A percentile compares a stretch with the other conserved stretches of the same genome.
Evolutionary conservation across 2,329 filamentous ascomycete genomes (phyloP).

Genomic region (Colletotrichum filicis): DNA sequence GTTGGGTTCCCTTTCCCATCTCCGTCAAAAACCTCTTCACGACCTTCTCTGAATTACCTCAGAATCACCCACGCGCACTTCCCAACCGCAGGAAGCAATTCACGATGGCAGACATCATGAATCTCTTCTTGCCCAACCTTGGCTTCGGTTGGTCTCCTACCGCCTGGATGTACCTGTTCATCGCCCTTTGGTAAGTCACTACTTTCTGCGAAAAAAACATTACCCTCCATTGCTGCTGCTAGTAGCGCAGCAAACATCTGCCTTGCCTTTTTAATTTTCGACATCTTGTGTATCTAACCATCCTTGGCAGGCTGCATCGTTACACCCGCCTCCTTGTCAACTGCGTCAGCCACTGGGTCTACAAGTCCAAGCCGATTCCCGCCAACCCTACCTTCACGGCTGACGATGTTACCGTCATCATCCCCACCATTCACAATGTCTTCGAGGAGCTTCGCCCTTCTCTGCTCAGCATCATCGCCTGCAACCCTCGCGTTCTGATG

Average conservation of each 20-base stretch:
- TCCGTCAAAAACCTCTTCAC: background rate
- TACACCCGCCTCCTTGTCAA: constrained; percentile 90
- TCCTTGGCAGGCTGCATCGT: constrained; percentile 77
- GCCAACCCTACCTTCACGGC: constrained; percentile 82
- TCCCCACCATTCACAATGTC: constrained; percentile 89
- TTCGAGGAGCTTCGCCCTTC: constrained; percentile 87
- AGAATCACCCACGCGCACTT: background rate
- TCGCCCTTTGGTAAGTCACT: constrained; percentile 57
- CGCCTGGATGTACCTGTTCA: constrained; percentile 36
- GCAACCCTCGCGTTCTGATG: constrained; percentile 78
- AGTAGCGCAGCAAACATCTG: no score
- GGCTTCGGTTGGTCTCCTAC: constrained; percentile 33
- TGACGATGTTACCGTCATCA: constrained; percentile 91
- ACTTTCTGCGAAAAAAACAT: background rate
- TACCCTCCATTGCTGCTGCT: background rate
- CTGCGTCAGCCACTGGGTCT: constrained; percentile 85
- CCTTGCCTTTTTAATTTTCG: background rate
- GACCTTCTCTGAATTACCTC: background rate
- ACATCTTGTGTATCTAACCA: constrained; percentile 35
- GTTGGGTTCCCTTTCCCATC: background rate
- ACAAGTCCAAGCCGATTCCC: constrained; percentile 86
- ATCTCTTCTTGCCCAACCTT: constrained; percentile 31
- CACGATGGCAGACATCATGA: constrained; percentile 29
- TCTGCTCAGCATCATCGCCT: constrained; percentile 79
- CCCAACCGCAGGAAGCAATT: background rate